These are phyloP conservation scores for Mycosphaerella sp. DNA, from an alignment of 2,329 filamentous ascomycete genomes.

Conservation along the genomic window DNA sequence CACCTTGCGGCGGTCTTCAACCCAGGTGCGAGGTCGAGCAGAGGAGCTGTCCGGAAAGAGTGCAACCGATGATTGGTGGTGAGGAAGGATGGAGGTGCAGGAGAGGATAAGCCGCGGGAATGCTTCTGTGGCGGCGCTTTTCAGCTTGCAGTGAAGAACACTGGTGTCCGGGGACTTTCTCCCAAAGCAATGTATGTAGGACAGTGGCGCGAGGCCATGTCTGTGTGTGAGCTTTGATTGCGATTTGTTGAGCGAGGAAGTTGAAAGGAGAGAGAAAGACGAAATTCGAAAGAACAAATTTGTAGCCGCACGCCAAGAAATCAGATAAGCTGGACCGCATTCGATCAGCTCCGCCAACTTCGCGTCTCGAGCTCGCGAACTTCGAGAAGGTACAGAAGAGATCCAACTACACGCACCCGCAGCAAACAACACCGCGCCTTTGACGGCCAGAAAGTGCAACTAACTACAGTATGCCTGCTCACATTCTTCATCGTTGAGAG, in stretches of 20 bases:
- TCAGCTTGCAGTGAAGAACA: constrained; percentile 60
- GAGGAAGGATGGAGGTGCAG: constrained; percentile 45
- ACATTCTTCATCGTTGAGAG: no score
- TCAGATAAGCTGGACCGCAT: background rate
- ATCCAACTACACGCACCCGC: no score
- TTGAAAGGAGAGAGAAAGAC: constrained; percentile 46
- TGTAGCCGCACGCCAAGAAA: constrained; percentile 28
- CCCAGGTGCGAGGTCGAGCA: constrained; percentile 30
- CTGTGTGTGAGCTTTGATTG: constrained; percentile 98
- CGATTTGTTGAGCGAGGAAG: constrained; percentile 98
- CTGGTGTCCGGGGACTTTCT: constrained; percentile 99
- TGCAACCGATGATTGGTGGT: constrained; percentile 48
- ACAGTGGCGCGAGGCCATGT: constrained; percentile 40
- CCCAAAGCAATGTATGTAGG: constrained; percentile 69
- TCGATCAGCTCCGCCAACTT: no score
- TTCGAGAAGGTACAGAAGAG: no score
- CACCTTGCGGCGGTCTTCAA: constrained; percentile 38
- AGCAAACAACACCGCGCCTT: no score
- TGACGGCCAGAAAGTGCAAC: no score
- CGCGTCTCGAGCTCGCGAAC: no score
- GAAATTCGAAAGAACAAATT: constrained; percentile 39
- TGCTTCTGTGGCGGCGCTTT: constrained; percentile 99
- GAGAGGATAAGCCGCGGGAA: constrained; percentile 67
- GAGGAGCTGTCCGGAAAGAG: constrained; percentile 38
- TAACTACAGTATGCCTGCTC: no score